Base-by-base conservation (phyloP, 2,329 filamentous ascomycete genomes). In the Claviceps pazoutovae region DNA sequence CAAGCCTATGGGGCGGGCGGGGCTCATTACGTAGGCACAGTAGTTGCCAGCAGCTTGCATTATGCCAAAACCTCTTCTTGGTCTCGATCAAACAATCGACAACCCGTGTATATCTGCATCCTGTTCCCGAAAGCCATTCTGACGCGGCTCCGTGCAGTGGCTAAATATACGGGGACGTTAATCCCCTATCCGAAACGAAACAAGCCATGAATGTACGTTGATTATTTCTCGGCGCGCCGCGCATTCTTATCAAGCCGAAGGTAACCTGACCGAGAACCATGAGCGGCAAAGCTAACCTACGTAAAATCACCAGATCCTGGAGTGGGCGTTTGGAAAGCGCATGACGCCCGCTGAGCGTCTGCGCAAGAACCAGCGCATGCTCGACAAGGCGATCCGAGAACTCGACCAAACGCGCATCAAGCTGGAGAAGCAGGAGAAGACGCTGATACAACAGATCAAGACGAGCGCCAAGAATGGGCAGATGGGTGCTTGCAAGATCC, bases 321-420 rank as follows among this genome's bases (percentile, higher is more conserved):
- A 98, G 80, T 98, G 93, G 90, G 91, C 91, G 41, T 98, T 98
- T 66, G 93, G 93, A 59, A 97, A 96, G 80, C 93, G 93, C 70
- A 94, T 97, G 80, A 98, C 93, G 75, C 91, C 93, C 4, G 88
- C 89, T 23, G 86, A 93, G 77, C 84, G 87, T 67, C 75, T 91
- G 67, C 83, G 87, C 68, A 91, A 91, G 76, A 95, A 98, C 70
- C 93, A 97, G 72, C 82, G 93, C 61, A 89, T 93, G 59, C 83
- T 98, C 57, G 93, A 98, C 71, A 95, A 96, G 74, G 95, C 93
- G 11, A 93, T 97, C 64, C 83, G 93, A 60, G 93, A 98, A 68
- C 80, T 98, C 50, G 93, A 98, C 64, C 85, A 95, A 56, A 91
- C 96, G 68, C 80, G 93, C 53, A 83, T 90, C 57, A 98, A 98